Percentiles rank a stretch among this genome's conserved stretches.
phyloP scores from a whole-genome alignment of 371 early-diverging fungal species.

The Thermomucor indicae-seudaticae region DNA sequence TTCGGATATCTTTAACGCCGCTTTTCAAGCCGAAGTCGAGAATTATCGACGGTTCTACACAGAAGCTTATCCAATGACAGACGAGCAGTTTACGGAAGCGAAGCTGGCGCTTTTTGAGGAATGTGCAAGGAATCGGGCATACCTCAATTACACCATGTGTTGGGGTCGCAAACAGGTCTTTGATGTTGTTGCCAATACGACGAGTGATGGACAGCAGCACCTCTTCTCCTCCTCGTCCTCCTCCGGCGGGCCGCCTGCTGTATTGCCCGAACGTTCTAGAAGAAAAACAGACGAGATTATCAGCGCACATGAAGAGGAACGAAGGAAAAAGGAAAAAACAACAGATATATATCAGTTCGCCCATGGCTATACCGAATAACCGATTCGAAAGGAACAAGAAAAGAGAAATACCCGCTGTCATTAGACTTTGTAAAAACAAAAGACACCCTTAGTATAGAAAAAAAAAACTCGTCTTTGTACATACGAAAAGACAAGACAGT shows the following conservation, averaged over 20 bases:
- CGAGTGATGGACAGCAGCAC: neutral
- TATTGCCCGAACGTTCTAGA: neutral
- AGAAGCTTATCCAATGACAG: neutral
- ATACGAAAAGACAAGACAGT: too few relatives aligned
- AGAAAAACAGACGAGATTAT: neutral
- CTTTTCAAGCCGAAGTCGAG: constrained; percentile 10
- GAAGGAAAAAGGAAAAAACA: constrained; percentile 14
- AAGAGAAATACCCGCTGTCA: too few relatives aligned
- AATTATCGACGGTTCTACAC: constrained; percentile 9
- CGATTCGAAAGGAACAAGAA: too few relatives aligned
- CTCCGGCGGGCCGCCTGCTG: neutral
- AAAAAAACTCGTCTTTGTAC: too few relatives aligned
- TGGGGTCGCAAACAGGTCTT: constrained; percentile 37
- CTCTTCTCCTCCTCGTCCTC: neutral
- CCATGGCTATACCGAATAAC: constrained; percentile 25
- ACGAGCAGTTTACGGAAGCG: neutral
- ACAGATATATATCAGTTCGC: constrained; percentile 31
- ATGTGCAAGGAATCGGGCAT: constrained; percentile 15
- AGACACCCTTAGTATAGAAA: too few relatives aligned
- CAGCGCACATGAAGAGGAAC: too few relatives aligned
- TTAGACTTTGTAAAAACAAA: too few relatives aligned
- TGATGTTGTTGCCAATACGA: constrained; percentile 3
- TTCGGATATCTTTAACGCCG: constrained; percentile 11
- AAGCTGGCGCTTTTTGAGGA: constrained; percentile 8
- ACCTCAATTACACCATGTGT: constrained; percentile 25